Conservation (phyloP, 345 rosid genomes). For the Pseudoturritis turrita region DNA sequence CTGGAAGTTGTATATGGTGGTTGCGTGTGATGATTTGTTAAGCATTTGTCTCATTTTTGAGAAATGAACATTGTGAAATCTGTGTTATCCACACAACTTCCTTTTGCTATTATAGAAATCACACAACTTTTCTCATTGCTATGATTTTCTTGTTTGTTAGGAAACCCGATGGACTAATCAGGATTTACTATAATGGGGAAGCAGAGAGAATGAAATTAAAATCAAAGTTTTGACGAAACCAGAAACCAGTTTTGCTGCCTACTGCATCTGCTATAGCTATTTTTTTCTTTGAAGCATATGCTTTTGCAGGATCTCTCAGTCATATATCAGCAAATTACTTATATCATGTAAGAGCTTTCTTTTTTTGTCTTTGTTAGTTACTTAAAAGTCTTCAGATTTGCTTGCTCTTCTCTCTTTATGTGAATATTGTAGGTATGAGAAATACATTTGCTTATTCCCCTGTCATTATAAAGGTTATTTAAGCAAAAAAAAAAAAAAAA, state of each 20-base stretch:
- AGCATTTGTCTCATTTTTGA: constrained; percentile 3
- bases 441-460: constrained; percentile 5
- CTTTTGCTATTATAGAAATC: not conserved
- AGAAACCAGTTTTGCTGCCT: constrained; percentile 24
- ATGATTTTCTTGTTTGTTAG: not conserved
- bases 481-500: not conserved
- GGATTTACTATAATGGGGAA: constrained; percentile 6
- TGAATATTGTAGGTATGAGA: constrained; percentile 28
- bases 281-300: constrained; percentile 5
- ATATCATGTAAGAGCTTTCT: constrained; percentile 18
- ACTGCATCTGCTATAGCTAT: constrained; percentile 25
- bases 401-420: constrained; percentile 19
- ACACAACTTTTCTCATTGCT: not conserved
- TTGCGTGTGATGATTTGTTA: too few relatives aligned
- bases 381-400: constrained; percentile 4
- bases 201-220: constrained; percentile 4
- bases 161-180: not conserved
- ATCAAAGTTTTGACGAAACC: constrained; percentile 13
- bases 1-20: too few relatives aligned
- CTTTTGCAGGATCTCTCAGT: constrained; percentile 12
- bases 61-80: not conserved
- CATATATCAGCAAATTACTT: constrained; percentile 4
- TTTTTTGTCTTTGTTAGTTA: not conserved
- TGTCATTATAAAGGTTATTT: constrained; percentile 7
- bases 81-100: not conserved